phyloP scores from a whole-genome alignment of 2,329 filamentous ascomycete species.

The Byssochlamys sp. region DNA sequence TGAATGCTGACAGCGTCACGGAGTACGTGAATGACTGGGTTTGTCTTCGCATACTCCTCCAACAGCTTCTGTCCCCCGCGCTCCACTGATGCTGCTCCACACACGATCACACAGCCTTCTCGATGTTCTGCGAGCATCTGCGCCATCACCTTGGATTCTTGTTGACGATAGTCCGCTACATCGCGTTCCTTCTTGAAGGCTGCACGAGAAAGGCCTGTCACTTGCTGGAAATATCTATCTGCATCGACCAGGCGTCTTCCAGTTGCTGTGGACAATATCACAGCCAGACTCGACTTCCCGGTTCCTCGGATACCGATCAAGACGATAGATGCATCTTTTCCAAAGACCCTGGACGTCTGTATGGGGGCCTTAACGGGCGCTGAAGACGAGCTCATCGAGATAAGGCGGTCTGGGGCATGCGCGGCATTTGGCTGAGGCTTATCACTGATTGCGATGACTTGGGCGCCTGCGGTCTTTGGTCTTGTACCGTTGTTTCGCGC shows the following conservation, averaged over 20 bases:
- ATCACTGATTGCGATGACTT: constrained; percentile 2
- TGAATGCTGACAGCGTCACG: constrained; percentile 58
- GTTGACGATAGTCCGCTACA: constrained; percentile 51
- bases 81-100: constrained; percentile 60
- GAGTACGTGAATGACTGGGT: constrained; percentile 62
- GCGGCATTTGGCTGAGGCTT: constrained; percentile 10
- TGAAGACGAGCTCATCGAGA: constrained; percentile 19
- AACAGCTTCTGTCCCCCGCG: constrained; percentile 52
- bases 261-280: constrained; percentile 64
- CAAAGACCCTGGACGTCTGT: constrained; percentile 36
- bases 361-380: constrained; percentile 16
- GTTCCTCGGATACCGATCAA: constrained; percentile 64
- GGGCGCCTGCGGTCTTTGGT: background rate
- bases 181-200: constrained; percentile 57
- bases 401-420: constrained; percentile 17
- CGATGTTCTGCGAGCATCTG: constrained; percentile 51
- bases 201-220: constrained; percentile 52
- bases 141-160: constrained; percentile 54
- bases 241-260: constrained; percentile 59
- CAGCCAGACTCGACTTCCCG: constrained; percentile 65
- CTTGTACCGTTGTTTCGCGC: background rate
- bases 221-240: constrained; percentile 58
- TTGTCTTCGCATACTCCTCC: constrained; percentile 51
- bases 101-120: constrained; percentile 59
- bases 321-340: constrained; percentile 58